A percentile compares a stretch with the other conserved stretches of the same genome.
These are phyloP conservation scores for Trebouxia sp. DNA, from an alignment of 139 green algal species.

Conservation along the genomic window DNA sequence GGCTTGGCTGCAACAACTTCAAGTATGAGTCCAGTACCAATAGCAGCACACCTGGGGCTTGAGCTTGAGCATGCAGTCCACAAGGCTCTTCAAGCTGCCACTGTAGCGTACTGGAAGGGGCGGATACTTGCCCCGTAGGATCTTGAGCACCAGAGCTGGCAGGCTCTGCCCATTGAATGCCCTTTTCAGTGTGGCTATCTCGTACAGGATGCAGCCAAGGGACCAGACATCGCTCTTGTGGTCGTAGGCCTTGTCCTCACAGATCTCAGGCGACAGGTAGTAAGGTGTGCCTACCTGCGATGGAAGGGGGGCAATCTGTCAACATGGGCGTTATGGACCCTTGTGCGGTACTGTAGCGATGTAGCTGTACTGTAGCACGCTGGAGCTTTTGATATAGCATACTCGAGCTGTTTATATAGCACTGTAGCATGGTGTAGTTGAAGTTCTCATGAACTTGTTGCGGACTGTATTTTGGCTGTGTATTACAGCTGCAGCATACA, in stretches of 20 bases:
- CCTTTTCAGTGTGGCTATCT: conserved; percentile 66
- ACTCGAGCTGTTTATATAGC: not conserved
- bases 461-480: conserved; percentile 42
- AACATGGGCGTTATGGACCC: too few relatives aligned
- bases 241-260: conserved; percentile 72
- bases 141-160: conserved; percentile 73
- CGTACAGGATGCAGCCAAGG: conserved; percentile 77
- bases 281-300: conserved; percentile 75
- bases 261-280: conserved; percentile 79
- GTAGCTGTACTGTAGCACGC: too few relatives aligned
- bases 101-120: conserved; percentile 37
- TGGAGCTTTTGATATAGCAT: too few relatives aligned
- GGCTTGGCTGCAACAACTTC: too few relatives aligned
- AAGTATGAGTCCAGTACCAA: too few relatives aligned
- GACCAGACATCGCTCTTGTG: conserved; percentile 77
- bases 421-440: not conserved
- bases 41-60: conserved; percentile 25
- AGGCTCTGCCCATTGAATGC: conserved; percentile 38
- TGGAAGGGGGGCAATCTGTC: too few relatives aligned
- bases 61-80: conserved; percentile 57
- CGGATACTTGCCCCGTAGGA: conserved; percentile 69
- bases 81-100: not conserved
- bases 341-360: too few relatives aligned
- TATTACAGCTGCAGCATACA: too few relatives aligned
- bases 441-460: not conserved